Evolutionary conservation across 2,329 filamentous ascomycete genomes (phyloP).

Genomic region (Colletotrichum chrysophilum): DNA sequence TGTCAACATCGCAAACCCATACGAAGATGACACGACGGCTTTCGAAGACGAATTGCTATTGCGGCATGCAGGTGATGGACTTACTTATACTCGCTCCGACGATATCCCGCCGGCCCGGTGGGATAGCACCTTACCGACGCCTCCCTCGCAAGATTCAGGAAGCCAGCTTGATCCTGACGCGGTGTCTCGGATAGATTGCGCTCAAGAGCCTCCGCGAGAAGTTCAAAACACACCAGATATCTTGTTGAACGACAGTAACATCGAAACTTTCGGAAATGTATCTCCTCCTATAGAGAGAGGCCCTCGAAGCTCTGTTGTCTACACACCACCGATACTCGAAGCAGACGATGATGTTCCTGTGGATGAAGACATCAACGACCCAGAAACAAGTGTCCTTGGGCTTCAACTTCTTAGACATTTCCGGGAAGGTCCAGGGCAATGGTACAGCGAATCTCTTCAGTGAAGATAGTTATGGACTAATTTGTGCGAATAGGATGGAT

Average conservation of each 20-base stretch:
- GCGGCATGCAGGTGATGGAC: not conserved
- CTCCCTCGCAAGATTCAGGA: not conserved
- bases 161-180: not conserved
- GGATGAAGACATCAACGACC: not conserved
- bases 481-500: constrained; percentile 44
- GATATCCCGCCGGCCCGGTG: not conserved
- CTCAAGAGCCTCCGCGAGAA: not conserved
- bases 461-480: not conserved
- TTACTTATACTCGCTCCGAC: not conserved
- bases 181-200: not conserved
- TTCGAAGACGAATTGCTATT: not conserved
- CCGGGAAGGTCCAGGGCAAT: constrained; percentile 2
- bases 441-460: not conserved
- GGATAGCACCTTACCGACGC: not conserved
- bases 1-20: not conserved
- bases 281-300: not conserved
- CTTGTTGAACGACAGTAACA: not conserved
- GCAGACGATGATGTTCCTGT: not conserved
- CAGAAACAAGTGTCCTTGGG: not conserved
- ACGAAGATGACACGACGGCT: not conserved
- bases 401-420: not conserved
- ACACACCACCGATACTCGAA: not conserved
- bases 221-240: not conserved
- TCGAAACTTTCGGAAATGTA: not conserved
- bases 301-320: not conserved